Base-by-base conservation (phyloP, 176 grass and related monocot species). In the Cymbopogon citratus region DNA sequence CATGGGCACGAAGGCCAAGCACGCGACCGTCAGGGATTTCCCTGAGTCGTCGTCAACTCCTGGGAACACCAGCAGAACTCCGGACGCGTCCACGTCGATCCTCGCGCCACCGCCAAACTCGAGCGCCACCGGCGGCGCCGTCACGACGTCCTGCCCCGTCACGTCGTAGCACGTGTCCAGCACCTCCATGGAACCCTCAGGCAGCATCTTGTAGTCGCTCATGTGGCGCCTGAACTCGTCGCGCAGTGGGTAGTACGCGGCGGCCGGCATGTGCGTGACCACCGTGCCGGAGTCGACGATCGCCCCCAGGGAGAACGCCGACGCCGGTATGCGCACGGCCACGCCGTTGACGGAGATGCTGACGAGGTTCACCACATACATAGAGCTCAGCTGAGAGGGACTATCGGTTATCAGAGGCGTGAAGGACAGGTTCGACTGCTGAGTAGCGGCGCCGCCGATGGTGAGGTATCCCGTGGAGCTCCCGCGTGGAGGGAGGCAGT, bases 101-200 rank as follows among this genome's bases (percentile, higher is more conserved):
- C 73, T 54, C 0, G 73, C 86, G 7, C 71, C 43, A 38, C 77
- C 66, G 5, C 39, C 63, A 21, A 88, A 91, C 36, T 79, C 51
- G 5, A 91, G 25, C 5, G 56, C 40, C 4, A 91, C 73, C 7
- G 1, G 11, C 2, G 90, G 86, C 5, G 83, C 60, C 14, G n/a
- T 51, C 23, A 88, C 24, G 12, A 34, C 40, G 25, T 75, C 14
- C 15, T n/a, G 21, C 18, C 90, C 85, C 5, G 77, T 86, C 33
- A 91, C 78, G 46, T 88, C 25, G 41, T 91, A 89, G 52, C 86
- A 92, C 11, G 90, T 92, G 69, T 92, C 86, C 0, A 89, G 26
- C 6, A 7, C 3, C 0, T 14, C 3, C 48, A 25, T 0, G 3
- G 1, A 23, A 21, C 66, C 66, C 66, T 40, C 35, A 10, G 80